Conservation (phyloP, 2,329 filamentous ascomycete species). For the Gaeumannomyces tritici region DNA sequence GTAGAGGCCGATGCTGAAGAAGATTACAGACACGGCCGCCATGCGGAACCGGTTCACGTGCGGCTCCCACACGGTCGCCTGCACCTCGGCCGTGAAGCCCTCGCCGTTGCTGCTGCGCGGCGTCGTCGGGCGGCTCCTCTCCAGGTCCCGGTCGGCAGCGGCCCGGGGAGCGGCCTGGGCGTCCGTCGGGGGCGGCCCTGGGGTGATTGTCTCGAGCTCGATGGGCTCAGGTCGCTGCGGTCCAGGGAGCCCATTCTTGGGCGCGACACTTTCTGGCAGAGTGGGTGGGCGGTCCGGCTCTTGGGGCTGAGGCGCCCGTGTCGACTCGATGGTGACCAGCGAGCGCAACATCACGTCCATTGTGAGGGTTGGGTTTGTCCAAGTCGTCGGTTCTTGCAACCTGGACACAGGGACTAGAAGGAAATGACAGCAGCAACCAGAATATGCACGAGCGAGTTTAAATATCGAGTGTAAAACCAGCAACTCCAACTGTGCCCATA, state of each 20-base stretch:
- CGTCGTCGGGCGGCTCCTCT: conserved; percentile 44
- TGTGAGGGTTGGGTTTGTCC: not conserved
- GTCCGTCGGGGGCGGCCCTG: not conserved
- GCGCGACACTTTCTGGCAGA: conserved; percentile 24
- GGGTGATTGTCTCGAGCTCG: conserved; percentile 14
- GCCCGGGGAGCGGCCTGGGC: not conserved
- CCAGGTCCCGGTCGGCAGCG: conserved; percentile 25
- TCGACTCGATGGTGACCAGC: conserved; percentile 14
- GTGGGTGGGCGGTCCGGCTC: conserved; percentile 8
- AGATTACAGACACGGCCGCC: conserved; percentile 52
- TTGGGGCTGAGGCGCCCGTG: conserved; percentile 10
- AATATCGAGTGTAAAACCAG: not conserved
- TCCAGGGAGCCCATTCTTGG: conserved; percentile 28
- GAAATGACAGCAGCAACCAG: not conserved
- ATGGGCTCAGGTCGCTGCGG: conserved; percentile 20
- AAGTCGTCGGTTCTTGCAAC: not conserved
- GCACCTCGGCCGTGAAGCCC: conserved; percentile 29
- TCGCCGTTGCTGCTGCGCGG: conserved; percentile 7
- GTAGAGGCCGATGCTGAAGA: conserved; percentile 60
- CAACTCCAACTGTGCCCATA: no score
- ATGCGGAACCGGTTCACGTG: conserved; percentile 64
- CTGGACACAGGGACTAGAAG: not conserved
- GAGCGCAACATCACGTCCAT: conserved; percentile 5
- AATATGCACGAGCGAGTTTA: not conserved
- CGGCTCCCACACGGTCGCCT: conserved; percentile 49